Evolutionary conservation across 1,284 basidiomycete species (phyloP).

Genomic region (Sphaerobolus stellatus): DNA sequence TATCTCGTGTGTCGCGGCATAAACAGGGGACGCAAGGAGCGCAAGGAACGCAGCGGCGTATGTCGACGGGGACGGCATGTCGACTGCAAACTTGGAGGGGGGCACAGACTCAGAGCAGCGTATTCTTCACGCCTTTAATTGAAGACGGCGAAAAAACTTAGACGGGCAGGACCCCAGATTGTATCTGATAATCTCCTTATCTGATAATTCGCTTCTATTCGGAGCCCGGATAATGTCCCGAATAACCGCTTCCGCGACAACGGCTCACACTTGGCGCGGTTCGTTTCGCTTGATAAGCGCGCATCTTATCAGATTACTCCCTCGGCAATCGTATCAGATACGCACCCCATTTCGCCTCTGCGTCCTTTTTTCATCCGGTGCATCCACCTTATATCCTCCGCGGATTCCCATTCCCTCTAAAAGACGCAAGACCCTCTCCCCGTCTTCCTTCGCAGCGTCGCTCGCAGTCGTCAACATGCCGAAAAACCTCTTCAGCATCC

Average conservation of each 20-base stretch:
- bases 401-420: neutral
- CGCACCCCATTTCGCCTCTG: no score
- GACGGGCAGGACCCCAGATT: no score
- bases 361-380: neutral
- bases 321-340: no score
- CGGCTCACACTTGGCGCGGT: neutral
- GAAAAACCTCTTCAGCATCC: conserved; percentile 68
- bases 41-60: no score
- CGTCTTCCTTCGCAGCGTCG: conserved; percentile 12
- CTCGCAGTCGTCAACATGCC: conserved; percentile 43
- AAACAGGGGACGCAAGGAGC: conserved; percentile 33
- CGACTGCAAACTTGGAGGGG: no score
- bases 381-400: neutral
- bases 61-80: no score
- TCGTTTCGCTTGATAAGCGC: neutral
- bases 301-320: conserved; percentile 4
- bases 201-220: no score
- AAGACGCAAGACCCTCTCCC: neutral
- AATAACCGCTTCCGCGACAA: conserved; percentile 19
- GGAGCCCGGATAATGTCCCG: no score
- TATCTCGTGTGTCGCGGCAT: conserved; percentile 61
- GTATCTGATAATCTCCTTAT: no score
- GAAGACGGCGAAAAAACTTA: no score
- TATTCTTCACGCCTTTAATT: no score
- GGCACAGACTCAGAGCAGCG: no score